Conservation (phyloP, 108 stramenopile species). For the Schizochytrium sp. region DNA sequence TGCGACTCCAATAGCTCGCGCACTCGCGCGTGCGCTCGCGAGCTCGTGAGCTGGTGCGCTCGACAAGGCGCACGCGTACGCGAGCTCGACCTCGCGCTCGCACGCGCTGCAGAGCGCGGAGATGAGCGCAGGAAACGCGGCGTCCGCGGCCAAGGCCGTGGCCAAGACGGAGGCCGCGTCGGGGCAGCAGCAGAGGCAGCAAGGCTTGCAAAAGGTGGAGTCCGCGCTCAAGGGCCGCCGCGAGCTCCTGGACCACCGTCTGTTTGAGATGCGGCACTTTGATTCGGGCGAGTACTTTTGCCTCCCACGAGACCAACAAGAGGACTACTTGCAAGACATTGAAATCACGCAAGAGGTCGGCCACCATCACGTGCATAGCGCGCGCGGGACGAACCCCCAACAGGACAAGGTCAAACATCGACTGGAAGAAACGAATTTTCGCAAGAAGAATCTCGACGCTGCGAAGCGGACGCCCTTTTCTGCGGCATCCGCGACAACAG, state of each 20-base stretch:
- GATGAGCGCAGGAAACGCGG: too few relatives aligned
- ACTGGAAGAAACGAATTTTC: neutral
- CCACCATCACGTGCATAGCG: neutral
- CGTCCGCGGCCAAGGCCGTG: too few relatives aligned
- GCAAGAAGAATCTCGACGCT: too few relatives aligned
- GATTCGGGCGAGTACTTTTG: neutral
- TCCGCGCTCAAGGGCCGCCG: neutral
- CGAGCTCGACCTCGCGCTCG: too few relatives aligned
- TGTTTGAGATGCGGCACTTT: neutral
- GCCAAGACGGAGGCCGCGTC: too few relatives aligned
- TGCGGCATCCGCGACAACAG: too few relatives aligned
- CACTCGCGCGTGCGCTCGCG: too few relatives aligned
- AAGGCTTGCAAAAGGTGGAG: neutral
- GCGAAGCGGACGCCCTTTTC: too few relatives aligned
- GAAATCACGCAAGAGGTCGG: neutral
- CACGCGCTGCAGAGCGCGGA: too few relatives aligned
- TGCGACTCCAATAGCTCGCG: too few relatives aligned
- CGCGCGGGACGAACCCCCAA: neutral
- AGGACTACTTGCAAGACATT: neutral
- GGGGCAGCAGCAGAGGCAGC: neutral
- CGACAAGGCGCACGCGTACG: too few relatives aligned
- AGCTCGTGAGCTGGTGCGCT: too few relatives aligned
- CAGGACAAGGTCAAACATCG: neutral
- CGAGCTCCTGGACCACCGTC: neutral
- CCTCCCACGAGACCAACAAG: neutral